Evolutionary conservation across 2,329 filamentous ascomycete species (phyloP), one percentile per base, ranked within the genome.

Genomic region (Tolypocladium tropicale): DNA sequence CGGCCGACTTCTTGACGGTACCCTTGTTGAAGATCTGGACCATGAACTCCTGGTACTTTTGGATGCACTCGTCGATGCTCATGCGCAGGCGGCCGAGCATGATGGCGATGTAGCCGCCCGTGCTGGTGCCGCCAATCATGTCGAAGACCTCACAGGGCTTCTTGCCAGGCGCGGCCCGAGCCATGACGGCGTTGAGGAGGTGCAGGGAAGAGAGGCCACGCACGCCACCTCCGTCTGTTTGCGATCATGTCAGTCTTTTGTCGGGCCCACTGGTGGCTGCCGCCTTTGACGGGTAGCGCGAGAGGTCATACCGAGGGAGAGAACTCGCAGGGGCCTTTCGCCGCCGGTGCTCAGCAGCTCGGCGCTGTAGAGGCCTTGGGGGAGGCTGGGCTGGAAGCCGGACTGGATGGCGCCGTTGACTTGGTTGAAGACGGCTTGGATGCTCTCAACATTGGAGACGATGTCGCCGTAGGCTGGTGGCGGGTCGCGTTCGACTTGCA

Each of bases 21-120:
- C 53, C 51, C 51, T 53, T 54, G 53, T 43, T 43, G 32, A 54
- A 54, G 23, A 54, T 48, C 41, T 43, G 37, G n/a, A 33, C 21
- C 55, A 57, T 59, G 39, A 57, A 59, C 2, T 57, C 34, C 12
- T 23, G 12, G 55, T 59, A 59, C 6, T 51, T 53, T 3, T 14
- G 14, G 3, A 58, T 34, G 34, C 56, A 58, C 25, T 56, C 56
- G 11, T 51, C 37, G 36, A 58, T 28, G 4, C 39, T 32, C 56
- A 58, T 58, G 21, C 53, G 23, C 25, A 58, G 49, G 6, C 70
- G 68, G 14, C 72, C 72, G 14, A 76, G 67, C 69, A 77, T 73
- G 37, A 76, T 67, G n/a, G 73, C 73, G 21, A 75, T 73, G 14
- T 74, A 56, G 1, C 64, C 65, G 21, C 65, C 63, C 4, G 67